A percentile compares a stretch with the other conserved stretches of the same genome.
Evolutionary conservation across 2,329 filamentous ascomycete species (phyloP).

Genomic region (Immersiporthe knoxdaviesiana): DNA sequence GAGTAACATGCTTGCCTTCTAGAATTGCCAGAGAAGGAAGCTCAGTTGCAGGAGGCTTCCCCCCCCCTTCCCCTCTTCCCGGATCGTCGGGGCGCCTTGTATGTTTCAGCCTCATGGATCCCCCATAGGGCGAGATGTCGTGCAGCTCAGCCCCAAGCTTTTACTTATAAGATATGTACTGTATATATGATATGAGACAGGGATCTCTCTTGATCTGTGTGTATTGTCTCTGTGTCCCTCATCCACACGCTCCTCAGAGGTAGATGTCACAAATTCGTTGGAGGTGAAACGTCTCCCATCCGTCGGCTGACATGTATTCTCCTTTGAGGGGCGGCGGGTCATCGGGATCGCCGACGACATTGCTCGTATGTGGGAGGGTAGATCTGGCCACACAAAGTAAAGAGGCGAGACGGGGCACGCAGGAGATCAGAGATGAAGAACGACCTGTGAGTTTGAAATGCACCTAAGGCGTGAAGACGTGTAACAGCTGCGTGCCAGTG

Average conservation of each 20-base stretch:
- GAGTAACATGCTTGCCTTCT: not conserved
- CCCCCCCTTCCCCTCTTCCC: no score
- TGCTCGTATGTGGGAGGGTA: not conserved
- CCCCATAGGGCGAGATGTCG: conserved; percentile 10
- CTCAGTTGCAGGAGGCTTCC: not conserved
- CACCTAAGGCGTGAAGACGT: not conserved
- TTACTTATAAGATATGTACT: not conserved
- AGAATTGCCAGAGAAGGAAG: not conserved
- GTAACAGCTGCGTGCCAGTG: not conserved
- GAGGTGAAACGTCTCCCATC: not conserved
- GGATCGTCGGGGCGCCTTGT: not conserved
- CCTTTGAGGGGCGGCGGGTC: conserved; percentile 1
- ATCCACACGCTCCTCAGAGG: not conserved
- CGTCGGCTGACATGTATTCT: not conserved
- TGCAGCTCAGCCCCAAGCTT: conserved; percentile 9
- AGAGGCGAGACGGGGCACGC: not conserved
- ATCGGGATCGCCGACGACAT: conserved; percentile 13
- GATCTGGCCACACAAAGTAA: not conserved
- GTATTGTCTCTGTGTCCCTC: not conserved
- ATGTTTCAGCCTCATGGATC: conserved; percentile 21
- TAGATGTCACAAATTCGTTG: not conserved
- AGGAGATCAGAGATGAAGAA: not conserved
- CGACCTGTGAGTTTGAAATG: not conserved
- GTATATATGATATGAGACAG: conserved; percentile 9
- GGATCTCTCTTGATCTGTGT: not conserved